These are phyloP conservation scores for Suillus variegatus DNA, from an alignment of 768 basidiomycete species.

Conservation along the genomic window DNA sequence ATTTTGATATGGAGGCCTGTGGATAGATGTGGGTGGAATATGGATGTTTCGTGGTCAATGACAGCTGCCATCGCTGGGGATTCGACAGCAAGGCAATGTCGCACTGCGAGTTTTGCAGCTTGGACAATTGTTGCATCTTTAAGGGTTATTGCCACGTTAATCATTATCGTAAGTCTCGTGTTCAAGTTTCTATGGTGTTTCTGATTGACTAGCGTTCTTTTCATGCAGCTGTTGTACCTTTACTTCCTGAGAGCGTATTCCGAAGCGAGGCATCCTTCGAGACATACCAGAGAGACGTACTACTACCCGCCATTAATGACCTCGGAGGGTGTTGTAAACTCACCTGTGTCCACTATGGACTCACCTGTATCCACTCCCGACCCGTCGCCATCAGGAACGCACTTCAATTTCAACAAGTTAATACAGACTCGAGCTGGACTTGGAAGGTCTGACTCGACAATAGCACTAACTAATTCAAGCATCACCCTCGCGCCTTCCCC, in stretches of 20 bases:
- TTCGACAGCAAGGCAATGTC: slow-evolving; percentile 20
- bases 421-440: background rate
- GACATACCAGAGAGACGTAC: slow-evolving; percentile 8
- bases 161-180: slow-evolving; percentile 50
- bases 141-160: slow-evolving; percentile 54
- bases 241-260: slow-evolving; percentile 20
- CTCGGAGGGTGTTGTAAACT: slow-evolving; percentile 23
- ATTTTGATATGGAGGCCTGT: slow-evolving; percentile 53
- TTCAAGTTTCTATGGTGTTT: background rate
- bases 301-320: slow-evolving; percentile 21
- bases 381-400: slow-evolving; percentile 11
- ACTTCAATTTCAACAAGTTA: background rate
- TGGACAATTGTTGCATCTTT: slow-evolving; percentile 58
- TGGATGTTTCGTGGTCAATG: slow-evolving; percentile 68
- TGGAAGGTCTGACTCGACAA: slow-evolving; percentile 21
- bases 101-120: slow-evolving; percentile 36
- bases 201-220: background rate
- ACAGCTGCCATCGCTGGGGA: slow-evolving; percentile 22
- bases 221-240: slow-evolving; percentile 24
- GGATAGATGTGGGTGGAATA: slow-evolving; percentile 59
- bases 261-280: slow-evolving; percentile 20
- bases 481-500: slow-evolving; percentile 24
- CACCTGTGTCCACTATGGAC: slow-evolving; percentile 17
- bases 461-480: slow-evolving; percentile 27
- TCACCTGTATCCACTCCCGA: slow-evolving; percentile 13